A percentile compares a stretch with the other conserved stretches of the same genome.
Evolutionary conservation across 176 grass and related monocot genomes (phyloP).

Genomic region (Aegilops longissima): DNA sequence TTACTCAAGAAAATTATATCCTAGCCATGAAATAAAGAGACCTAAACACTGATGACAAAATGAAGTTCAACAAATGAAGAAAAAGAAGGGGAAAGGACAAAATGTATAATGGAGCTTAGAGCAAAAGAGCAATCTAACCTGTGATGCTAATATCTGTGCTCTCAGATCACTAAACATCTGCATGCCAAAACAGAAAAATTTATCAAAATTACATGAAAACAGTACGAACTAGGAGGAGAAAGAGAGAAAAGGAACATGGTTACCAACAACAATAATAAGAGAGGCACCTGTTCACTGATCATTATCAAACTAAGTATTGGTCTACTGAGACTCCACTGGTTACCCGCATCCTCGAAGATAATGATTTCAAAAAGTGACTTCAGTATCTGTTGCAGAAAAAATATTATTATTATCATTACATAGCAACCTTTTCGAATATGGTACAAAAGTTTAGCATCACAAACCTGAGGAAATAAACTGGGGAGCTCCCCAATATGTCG

Average conservation of each 20-base stretch:
- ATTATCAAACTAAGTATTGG: constrained; percentile 98
- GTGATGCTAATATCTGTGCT: constrained; percentile 87
- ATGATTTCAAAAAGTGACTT: constrained; percentile 98
- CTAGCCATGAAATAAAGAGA: background rate
- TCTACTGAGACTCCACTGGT: constrained; percentile 99
- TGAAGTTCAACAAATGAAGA: constrained; percentile 4
- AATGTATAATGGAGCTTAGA: constrained; percentile 30
- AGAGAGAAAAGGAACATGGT: background rate
- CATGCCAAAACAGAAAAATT: constrained; percentile 24
- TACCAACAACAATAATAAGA: background rate
- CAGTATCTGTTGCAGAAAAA: constrained; percentile 61
- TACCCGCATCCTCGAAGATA: constrained; percentile 95
- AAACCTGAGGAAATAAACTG: constrained; percentile 95
- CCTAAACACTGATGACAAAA: background rate
- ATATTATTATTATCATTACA: constrained; percentile 25
- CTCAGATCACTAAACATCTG: constrained; percentile 94
- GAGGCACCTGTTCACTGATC: constrained; percentile 93
- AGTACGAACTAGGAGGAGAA: background rate
- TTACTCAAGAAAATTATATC: constrained; percentile 1
- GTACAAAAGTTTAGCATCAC: constrained; percentile 16
- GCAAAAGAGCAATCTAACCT: constrained; percentile 55
- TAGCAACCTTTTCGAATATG: constrained; percentile 10
- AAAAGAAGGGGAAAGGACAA: background rate
- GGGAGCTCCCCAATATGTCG: constrained; percentile 80
- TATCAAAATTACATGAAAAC: constrained; percentile 16